Base-by-base conservation (phyloP, 2,329 filamentous ascomycete species). In the Lecanicillium sp. region DNA sequence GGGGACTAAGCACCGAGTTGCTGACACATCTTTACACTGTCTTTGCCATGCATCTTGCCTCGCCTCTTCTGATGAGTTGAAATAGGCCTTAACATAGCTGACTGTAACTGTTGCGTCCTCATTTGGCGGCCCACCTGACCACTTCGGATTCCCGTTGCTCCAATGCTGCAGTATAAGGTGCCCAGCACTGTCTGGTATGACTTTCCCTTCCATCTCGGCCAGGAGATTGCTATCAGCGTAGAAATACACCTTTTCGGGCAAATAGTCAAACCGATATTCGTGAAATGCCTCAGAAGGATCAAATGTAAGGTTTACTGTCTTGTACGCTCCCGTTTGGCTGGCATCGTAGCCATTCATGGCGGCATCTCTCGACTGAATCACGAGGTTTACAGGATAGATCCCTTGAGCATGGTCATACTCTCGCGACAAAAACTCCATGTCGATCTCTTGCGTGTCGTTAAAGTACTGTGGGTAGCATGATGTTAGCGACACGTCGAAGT, bases 261-360 rank as follows among this genome's bases (percentile, higher is more conserved):
- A 56, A 62, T 83, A 88, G 58, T 90, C 85, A 56, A 89, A 82
- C 28, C 85, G 80, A 53, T 88, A 88, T 59, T 89, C 84, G 58
- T 89, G 83, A 51, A 83, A 85, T 29, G 55, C 72, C 1, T 58
- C 54, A 1, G 78, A 75, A 0, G 84, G 81, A 45, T 81, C 65
- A 58, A 88, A 89, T 0, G 73, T 67, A 2, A 89, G 66, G 35
- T 73, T 63, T 20, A 74, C 62, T 29, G 72, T 62, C 39, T 70
- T 54, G 56, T 78, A 85, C 37, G 68, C 74, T 3, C 66, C 63
- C 2, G 80, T 83, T 36, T 63, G 60, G 30, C 66, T 65, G 1
- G 82, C 80, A 49, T 85, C 71, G 56, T 71, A 84, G 18, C 80
- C 80, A 5, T 68, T 64, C 11, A 64, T 53, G 3, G 68, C 67